Base-by-base conservation (phyloP, 352 stramenopile species). In the Globisporangium recalcitrans region DNA sequence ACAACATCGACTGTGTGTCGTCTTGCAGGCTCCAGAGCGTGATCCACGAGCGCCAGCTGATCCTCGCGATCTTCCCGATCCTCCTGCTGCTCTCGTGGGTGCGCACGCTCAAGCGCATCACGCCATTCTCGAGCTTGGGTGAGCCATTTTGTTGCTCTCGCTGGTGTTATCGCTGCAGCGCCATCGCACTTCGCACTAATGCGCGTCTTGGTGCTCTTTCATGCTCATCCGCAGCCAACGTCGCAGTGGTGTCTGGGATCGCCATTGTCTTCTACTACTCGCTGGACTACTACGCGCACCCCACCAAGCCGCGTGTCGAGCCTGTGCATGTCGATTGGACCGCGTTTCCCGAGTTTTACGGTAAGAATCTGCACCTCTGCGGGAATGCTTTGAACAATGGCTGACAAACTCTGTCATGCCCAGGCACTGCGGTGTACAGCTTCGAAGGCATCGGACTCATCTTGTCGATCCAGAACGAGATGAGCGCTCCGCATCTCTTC, bases 241-340 rank as follows among this genome's bases (percentile, higher is more conserved):
- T 80, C 7, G 79, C 81, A 0, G 81, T 92, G 24, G 49, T 85
- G 0, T 71, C 82, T 5, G 83, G 79, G 10, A 90, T 92, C 49
- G 65, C 54, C n/a, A 92, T 92, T 47, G 83, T 92, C 6, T 92
- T 92, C 63, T 92, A 88, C 71, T 90, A 88, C 71, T 90, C 83
- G 16, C 65, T 88, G 48, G 68, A 73, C 53, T 91, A 89, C 52
- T 79, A 75, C 57, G 65, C 72, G 10, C 60, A 82, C 40, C 71
- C 75, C 2, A 66, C 51, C 13, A 66, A 69, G 55, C 59, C 72
- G 4, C 72, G 71, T 3, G 1, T 67, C 2, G 32, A 60, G 14
- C 64, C 63, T 2, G 57, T 69, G 11, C 63, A 55, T 2, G 59
- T 74, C 3, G 65, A 74, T 24, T 83, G 76, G 73, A 65, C 67